Evolutionary conservation across 1,139 yeast genomes (phyloP).

Genomic region (Maudiozyma humilis): DNA sequence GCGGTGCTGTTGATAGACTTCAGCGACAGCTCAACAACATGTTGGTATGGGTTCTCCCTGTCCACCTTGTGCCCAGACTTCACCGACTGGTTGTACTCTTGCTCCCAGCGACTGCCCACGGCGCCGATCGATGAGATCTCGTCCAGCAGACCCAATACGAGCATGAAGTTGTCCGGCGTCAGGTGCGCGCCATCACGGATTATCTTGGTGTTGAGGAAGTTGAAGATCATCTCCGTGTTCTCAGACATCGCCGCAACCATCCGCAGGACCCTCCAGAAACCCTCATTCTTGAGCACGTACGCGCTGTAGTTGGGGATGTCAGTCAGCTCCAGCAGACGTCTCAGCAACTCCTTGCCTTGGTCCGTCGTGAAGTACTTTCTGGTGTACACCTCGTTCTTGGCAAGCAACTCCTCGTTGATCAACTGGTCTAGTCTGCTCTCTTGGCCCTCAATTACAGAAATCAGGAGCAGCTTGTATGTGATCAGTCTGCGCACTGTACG

Average conservation of each 20-base stretch:
- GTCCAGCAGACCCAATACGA: slow-evolving; percentile 61
- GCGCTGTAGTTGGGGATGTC: slow-evolving; percentile 45
- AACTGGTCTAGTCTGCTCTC: slow-evolving; percentile 12
- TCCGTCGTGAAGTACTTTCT: slow-evolving; percentile 27
- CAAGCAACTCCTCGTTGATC: slow-evolving; percentile 19
- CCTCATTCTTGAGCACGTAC: slow-evolving; percentile 38
- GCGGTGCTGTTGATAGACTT: slow-evolving; percentile 56
- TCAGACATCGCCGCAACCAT: slow-evolving; percentile 48
- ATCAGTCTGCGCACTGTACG: slow-evolving; percentile 23
- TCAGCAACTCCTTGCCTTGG: slow-evolving; percentile 44
- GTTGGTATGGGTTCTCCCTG: slow-evolving; percentile 43
- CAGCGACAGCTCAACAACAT: slow-evolving; percentile 50
- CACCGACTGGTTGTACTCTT: slow-evolving; percentile 41
- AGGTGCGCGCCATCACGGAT: slow-evolving; percentile 37
- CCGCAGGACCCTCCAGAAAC: slow-evolving; percentile 59
- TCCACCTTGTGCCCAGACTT: slow-evolving; percentile 38
- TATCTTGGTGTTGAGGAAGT: slow-evolving; percentile 39
- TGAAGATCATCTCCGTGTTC: slow-evolving; percentile 43
- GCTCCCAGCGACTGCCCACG: slow-evolving; percentile 69
- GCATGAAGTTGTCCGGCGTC: slow-evolving; percentile 41
- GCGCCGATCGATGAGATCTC: slow-evolving; percentile 81
- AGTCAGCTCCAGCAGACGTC: slow-evolving; percentile 46
- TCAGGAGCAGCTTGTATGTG: slow-evolving; percentile 27
- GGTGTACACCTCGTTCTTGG: slow-evolving; percentile 27
- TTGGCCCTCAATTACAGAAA: slow-evolving; percentile 24